Evolutionary conservation across 2,329 filamentous ascomycete species (phyloP), one percentile per base, ranked within the genome.

Genomic region (Whalleya microplaca): DNA sequence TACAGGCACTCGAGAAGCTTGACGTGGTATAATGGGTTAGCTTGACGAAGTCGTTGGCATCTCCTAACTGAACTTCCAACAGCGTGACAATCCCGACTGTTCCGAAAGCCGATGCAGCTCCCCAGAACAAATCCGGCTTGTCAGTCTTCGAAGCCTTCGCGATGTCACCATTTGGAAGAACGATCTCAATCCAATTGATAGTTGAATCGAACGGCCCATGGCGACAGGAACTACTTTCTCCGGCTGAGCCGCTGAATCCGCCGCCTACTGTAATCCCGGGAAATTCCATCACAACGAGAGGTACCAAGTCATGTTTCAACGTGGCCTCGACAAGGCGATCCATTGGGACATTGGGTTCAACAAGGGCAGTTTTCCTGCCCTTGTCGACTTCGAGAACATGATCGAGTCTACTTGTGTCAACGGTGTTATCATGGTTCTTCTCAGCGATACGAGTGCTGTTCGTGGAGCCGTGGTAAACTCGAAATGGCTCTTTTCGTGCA

Each of bases 381-480:
- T 64, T 70, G 66, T 91, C 81, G 45, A 93, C 75, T 8, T 77
- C 72, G 9, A 93, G 75, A 16, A 93, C 82, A 70, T 83, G 80
- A 61, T 78, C 80, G 9, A 93, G 80, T 3, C 70, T 67, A 71
- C 85, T 88, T 40, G 87, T 91, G 70, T 91, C 87, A 53, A 93
- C 78, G 9, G 85, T 82, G 64, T 83, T 83, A 68, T 80, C 78
- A 12, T 72, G 69, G 45, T 72, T 73, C 27, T 78, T 78, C 19
- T 76, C 73, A 7, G 79, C 79, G 21, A 81, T 80, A 7, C 90
- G 85, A 40, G 90, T 92, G 72, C 85, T 90, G 75, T 91, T 92
- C 21, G 89, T 92, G 0, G 87, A 86, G 58, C 90, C 90, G 73
- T 92, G 89, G 65, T 86, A 89, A 68, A 92, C 87, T n/a, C 88